Evolutionary conservation across 2,329 filamentous ascomycete genomes (phyloP), one percentile per base, ranked within the genome.

Genomic region (Exophiala dermatitidis): DNA sequence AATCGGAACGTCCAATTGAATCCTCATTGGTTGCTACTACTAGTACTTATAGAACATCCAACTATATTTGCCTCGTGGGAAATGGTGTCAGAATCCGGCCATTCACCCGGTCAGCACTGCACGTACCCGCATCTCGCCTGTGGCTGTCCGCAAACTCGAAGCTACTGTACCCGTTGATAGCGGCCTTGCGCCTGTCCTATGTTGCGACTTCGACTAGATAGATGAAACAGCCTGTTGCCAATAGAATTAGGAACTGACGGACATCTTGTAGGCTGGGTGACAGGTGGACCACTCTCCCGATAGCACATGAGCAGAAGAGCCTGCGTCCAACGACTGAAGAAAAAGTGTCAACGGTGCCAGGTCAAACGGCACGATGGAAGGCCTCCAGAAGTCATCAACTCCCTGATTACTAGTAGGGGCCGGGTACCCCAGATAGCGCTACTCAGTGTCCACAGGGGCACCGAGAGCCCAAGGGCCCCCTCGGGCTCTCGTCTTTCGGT

Each of bases 61-160:
- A 28, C 10, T 41, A 43, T 19, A 29, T 40, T 48, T 48, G 42
- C 38, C 38, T 41, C 38, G 38, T 41, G 50, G 50, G 42, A 47
- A 42, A 44, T 47, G 42, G 50, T 56, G 50, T 46, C 47, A 56
- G 46, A 31, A 36, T 40, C 44, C 48, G 44, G 30, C 44, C 36
- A 53, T 34, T 28, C 48, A 40, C 45, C 54, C 48, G 41, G 42
- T 32, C 38, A 43, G 45, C 32, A 51, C 51, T 44, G 43, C 45
- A 36, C 31, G 40, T 48, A 54, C 37, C 54, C 54, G 51, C 48
- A 45, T 43, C 36, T 40, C 50, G 38, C 31, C 48, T 48, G 54
- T 43, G 44, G 46, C 9, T 30, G 40, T 44, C 50, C 54, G 50
- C 40, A 38, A 43, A 45, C 44, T 32, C 28, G 19, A 19, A 19